Evolutionary conservation across 2,329 filamentous ascomycete species (phyloP).

Genomic region (Sclerotinia minor): DNA sequence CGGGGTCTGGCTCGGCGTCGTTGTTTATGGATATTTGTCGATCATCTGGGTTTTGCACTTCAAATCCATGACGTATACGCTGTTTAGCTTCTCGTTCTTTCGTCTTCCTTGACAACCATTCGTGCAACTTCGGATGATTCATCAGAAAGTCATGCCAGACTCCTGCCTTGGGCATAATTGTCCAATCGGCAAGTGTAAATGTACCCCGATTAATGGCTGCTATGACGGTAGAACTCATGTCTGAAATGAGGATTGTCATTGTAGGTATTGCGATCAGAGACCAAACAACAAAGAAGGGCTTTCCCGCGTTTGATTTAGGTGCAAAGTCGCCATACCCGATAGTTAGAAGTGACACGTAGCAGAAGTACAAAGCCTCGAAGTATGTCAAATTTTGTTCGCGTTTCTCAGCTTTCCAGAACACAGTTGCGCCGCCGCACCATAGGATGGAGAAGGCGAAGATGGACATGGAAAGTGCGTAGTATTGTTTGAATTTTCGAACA

Average conservation of each 20-base stretch:
- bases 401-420: slow-evolving; percentile 62
- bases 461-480: slow-evolving; percentile 59
- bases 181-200: slow-evolving; percentile 62
- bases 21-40: slow-evolving; percentile 27
- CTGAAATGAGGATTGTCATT: slow-evolving; percentile 66
- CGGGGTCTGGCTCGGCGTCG: slow-evolving; percentile 14
- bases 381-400: slow-evolving; percentile 56
- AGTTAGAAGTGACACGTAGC: slow-evolving; percentile 66
- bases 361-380: slow-evolving; percentile 68
- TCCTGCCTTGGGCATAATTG: slow-evolving; percentile 62
- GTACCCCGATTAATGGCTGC: slow-evolving; percentile 62
- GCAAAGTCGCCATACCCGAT: slow-evolving; percentile 69
- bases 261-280: slow-evolving; percentile 67
- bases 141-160: slow-evolving; percentile 54
- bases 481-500: slow-evolving; percentile 61
- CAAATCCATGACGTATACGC: slow-evolving; percentile 44
- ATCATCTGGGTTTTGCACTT: slow-evolving; percentile 41
- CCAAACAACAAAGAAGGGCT: slow-evolving; percentile 72
- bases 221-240: slow-evolving; percentile 66
- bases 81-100: slow-evolving; percentile 46
- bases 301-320: slow-evolving; percentile 63
- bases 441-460: slow-evolving; percentile 59
- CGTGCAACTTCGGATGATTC: slow-evolving; percentile 47
- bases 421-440: slow-evolving; percentile 65
- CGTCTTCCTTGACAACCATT: slow-evolving; percentile 44